Base-by-base conservation (phyloP, 208 protist genomes). In the Vickermania ingenoplastis region DNA sequence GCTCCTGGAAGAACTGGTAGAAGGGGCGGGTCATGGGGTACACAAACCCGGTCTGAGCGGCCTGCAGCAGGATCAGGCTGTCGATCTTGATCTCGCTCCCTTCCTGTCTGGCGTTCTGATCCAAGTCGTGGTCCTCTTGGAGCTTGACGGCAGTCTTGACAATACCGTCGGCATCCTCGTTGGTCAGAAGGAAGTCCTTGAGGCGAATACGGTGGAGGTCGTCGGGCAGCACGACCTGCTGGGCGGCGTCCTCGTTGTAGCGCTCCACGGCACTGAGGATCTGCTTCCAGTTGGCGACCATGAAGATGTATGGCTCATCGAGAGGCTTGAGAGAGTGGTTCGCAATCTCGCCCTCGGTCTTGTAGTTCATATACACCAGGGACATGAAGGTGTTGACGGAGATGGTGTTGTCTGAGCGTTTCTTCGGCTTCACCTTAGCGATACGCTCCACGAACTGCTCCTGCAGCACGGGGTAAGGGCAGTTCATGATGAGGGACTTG, bases 291-390 rank as follows among this genome's bases (percentile, higher is more conserved):
- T 92, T 92, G 24, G 79, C 58, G 1, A 83, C 57, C n/a, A 81
- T 83, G 63, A 88, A 83, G 14, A 77, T 27, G 63, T 91, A 91
- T 17, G 75, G 63, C 59, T 61, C 65, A 58, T 91, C 83, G 28
- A 79, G 51, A 31, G 52, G 23, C 23, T 67, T 66, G 41, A 71
- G 63, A 11, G 54, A 67, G 31, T 64, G 73, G 1, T 69, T 45
- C n/a, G 63, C 75, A 59, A 89, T 89, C 41, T 92, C 81, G 14
- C 65, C 58, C 31, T 87, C 77, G 17, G 85, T 84, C 65, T 92
- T 92, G 77, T 92, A 92, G 71, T 89, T 89, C 73, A 79, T 81
- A 70, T 92, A 92, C 3, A 89, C 67, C 17, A 92, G 73, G 60
- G 86, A 69, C 51, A 92, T 59, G 61, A 89, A 92, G 1, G 85